These are phyloP conservation scores for Claviceps digitariae DNA, from an alignment of 2,329 filamentous ascomycete genomes.

Conservation along the genomic window DNA sequence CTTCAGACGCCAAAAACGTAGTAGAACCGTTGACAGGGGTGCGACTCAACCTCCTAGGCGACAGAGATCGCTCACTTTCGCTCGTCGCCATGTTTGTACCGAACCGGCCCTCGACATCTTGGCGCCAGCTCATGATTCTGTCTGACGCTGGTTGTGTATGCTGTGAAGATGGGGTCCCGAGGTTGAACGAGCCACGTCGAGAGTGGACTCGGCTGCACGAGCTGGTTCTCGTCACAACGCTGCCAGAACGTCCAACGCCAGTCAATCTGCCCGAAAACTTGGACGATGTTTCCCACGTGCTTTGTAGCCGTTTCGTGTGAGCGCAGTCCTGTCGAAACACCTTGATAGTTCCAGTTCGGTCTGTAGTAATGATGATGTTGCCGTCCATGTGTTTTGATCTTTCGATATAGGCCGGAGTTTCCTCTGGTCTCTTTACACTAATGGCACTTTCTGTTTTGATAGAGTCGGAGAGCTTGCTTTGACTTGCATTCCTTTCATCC, in stretches of 20 bases:
- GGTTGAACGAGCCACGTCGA: constrained; percentile 38
- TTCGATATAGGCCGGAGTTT: constrained; percentile 64
- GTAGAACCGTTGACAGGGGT: constrained; percentile 23
- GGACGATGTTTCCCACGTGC: constrained; percentile 65
- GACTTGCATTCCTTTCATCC: constrained; percentile 42
- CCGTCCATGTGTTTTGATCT: constrained; percentile 65
- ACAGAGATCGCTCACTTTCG: constrained; percentile 41
- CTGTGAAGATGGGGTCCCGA: constrained; percentile 12
- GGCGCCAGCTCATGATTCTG: constrained; percentile 78
- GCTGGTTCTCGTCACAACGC: constrained; percentile 40
- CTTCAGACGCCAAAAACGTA: constrained; percentile 30
- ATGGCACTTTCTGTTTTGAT: constrained; percentile 20
- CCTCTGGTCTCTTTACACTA: constrained; percentile 38
- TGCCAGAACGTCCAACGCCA: constrained; percentile 40
- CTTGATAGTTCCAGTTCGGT: constrained; percentile 79
- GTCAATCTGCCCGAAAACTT: constrained; percentile 58
- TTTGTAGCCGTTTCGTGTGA: constrained; percentile 59
- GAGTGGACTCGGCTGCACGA: constrained; percentile 34
- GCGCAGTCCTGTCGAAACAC: constrained; percentile 94
- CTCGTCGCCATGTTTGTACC: constrained; percentile 25
- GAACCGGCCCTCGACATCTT: constrained; percentile 39
- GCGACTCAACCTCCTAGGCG: constrained; percentile 32
- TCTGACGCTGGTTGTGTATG: constrained; percentile 39
- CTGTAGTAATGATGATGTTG: constrained; percentile 84
- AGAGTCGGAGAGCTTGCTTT: constrained; percentile 24